Conservation (phyloP, 345 rosid genomes). For the Ceriops zippeliana region DNA sequence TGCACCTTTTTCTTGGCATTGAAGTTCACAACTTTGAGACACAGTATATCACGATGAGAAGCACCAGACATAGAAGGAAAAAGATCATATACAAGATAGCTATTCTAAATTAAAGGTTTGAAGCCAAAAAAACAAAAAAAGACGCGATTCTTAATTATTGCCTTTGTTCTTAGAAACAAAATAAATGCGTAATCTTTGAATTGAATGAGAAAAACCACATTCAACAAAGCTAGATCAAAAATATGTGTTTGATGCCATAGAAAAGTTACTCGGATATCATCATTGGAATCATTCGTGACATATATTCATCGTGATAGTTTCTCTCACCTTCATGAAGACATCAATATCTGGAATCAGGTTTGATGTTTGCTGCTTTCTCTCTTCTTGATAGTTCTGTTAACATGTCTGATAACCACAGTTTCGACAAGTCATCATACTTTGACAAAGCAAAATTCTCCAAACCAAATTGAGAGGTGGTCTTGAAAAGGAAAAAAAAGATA, state of each 20-base stretch:
- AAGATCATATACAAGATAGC: too few relatives aligned
- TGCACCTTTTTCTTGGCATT: neutral
- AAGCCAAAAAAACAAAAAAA: too few relatives aligned
- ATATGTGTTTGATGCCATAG: too few relatives aligned
- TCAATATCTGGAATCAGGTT: slow-evolving; percentile 74
- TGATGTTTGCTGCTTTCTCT: slow-evolving; percentile 66
- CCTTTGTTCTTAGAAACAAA: too few relatives aligned
- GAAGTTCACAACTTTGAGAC: neutral
- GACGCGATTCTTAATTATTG: too few relatives aligned
- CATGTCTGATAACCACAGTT: slow-evolving; percentile 37
- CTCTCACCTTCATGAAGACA: slow-evolving; percentile 63
- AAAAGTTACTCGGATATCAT: too few relatives aligned
- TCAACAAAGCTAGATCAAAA: neutral
- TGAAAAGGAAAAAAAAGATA: neutral
- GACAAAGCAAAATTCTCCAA: too few relatives aligned
- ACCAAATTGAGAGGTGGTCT: too few relatives aligned
- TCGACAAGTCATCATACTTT: neutral
- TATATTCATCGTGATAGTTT: neutral
- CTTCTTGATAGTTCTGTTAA: slow-evolving; percentile 62
- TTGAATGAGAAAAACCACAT: neutral
- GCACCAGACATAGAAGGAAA: too few relatives aligned
- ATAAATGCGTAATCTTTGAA: too few relatives aligned
- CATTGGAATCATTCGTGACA: neutral
- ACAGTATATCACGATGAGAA: too few relatives aligned
- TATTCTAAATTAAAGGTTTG: too few relatives aligned